These are phyloP conservation scores for Grosmannia clavigera DNA, from an alignment of 2,329 filamentous ascomycete species.

Conservation along the genomic window DNA sequence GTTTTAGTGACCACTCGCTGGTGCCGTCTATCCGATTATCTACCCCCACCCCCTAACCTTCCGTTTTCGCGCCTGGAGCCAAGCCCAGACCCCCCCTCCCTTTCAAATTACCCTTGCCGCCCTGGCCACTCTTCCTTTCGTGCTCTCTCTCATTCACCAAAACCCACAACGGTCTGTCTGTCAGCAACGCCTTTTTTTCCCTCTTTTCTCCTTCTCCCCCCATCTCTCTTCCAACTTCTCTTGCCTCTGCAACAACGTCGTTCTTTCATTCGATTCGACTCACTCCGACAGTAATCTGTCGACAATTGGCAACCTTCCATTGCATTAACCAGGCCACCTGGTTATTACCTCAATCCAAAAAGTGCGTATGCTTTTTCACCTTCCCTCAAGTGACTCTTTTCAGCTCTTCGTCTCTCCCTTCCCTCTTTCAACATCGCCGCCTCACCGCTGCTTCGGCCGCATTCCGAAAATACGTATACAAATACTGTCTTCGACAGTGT, in stretches of 20 bases:
- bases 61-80: background rate
- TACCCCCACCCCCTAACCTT: background rate
- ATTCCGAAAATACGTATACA: background rate
- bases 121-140: background rate
- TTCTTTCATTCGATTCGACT: background rate
- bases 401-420: constrained; percentile 4
- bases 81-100: background rate
- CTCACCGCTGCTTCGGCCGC: constrained; percentile 1
- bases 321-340: background rate
- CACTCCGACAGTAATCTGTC: background rate
- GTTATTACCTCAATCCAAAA: constrained; percentile 1
- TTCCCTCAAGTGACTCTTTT: background rate
- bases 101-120: background rate
- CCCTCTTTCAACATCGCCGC: background rate
- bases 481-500: background rate
- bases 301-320: background rate
- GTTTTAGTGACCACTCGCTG: background rate
- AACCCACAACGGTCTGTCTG: background rate
- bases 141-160: background rate
- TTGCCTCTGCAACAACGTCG: background rate
- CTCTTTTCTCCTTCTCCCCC: background rate
- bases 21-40: background rate
- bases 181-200: background rate
- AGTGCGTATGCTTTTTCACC: background rate
- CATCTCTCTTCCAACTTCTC: background rate